Base-by-base conservation (phyloP, 2,329 filamentous ascomycete species). In the Botrytis hyacinthi region DNA sequence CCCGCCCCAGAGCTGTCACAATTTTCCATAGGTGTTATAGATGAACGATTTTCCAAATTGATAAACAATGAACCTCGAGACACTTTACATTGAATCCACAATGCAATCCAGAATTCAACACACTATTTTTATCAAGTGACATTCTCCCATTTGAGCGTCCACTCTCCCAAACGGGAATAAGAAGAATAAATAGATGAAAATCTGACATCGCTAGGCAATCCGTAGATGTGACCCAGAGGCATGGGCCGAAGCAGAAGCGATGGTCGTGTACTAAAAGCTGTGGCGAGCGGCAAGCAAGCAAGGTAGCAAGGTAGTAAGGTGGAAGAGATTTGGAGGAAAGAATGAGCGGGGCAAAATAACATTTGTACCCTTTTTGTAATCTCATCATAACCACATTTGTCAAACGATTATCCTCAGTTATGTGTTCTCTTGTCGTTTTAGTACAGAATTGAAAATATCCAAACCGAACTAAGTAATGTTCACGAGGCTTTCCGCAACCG, bases 201-300 rank as follows among this genome's bases (percentile, higher is more conserved):
- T 26, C 51, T 61, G 40, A 51, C 63, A 69, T 68, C 10, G 29
- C 26, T 9, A 54, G 35, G 59, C 37, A 12, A 61, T 32, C 22
- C n/a, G 22, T 48, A 61, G 37, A 35, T 60, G 62, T 61, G 70
- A 72, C 29, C 63, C 63, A 72, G 48, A 51, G 32, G 67, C n/a
- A 72, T 72, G 62, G 70, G 62, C 71, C 71, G 71, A 72, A 68
- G 71, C 62, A 68, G 42, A 72, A 61, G 51, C 61, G 46, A 72
- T n/a, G 44, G 63, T 54, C 42, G 71, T 54, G 63, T 61, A 69
- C 32, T 69, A 42, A 60, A 69, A 48, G 14, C 18, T 46, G 51
- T 44, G 71, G 63, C 51, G 44, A 61, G 63, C 71, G 63, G 54
- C 62, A 72, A 69, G 71, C 37, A 60, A 35, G 51, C 51, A 70